Percentiles rank a stretch among this genome's conserved stretches.
phyloP scores from a whole-genome alignment of 257 asterid species.

The Nicotiana sylvestris region DNA sequence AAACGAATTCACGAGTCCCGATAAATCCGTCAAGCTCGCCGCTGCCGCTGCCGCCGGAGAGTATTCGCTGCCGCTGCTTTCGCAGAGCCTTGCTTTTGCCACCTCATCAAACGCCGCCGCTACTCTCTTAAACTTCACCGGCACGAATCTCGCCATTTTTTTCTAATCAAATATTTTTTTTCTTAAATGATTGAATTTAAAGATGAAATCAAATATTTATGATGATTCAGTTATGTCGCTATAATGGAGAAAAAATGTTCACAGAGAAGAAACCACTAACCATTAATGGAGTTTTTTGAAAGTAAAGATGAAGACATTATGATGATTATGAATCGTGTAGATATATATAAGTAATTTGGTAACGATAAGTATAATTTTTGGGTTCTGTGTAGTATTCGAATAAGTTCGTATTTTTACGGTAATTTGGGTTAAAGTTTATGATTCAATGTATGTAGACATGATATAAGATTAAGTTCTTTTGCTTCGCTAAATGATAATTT shows the following conservation, averaged over 20 bases:
- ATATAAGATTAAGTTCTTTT: not conserved
- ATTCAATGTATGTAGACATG: not conserved
- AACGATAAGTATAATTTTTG: not conserved
- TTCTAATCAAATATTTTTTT: not conserved
- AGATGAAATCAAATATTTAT: not conserved
- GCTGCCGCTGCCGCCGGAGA: constrained; percentile 21
- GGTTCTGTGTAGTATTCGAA: not conserved
- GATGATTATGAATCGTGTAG: not conserved
- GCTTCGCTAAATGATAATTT: not conserved
- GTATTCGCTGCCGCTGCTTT: constrained; percentile 88
- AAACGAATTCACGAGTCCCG: constrained; percentile 63
- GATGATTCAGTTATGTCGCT: not conserved
- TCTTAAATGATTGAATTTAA: not conserved
- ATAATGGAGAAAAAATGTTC: constrained; percentile 2
- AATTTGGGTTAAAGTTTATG: not conserved
- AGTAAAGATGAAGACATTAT: constrained; percentile 13
- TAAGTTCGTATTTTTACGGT: not conserved
- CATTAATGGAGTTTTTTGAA: not conserved
- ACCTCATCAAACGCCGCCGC: constrained; percentile 66
- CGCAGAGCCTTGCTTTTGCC: constrained; percentile 39
- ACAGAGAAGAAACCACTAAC: not conserved
- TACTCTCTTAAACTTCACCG: constrained; percentile 47
- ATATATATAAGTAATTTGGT: not conserved
- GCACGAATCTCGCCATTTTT: constrained; percentile 36
- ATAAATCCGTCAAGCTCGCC: constrained; percentile 35